Percentiles rank a stretch among this genome's conserved stretches.
Conservation (phyloP, 148 eudicot genomes). For the Limonium bicolor region DNA sequence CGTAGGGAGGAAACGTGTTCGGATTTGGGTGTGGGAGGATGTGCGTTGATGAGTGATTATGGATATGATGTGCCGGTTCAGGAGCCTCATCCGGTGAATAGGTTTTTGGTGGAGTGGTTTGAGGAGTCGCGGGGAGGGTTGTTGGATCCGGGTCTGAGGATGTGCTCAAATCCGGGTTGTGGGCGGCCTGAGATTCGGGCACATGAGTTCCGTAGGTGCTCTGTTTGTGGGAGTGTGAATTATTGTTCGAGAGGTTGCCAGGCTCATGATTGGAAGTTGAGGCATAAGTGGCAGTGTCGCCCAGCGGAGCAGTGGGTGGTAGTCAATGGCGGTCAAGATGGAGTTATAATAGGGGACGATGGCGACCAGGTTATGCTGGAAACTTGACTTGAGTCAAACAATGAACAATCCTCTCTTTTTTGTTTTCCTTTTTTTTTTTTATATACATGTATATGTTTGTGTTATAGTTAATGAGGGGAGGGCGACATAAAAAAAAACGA, state of each 20-base stretch:
- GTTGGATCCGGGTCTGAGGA: slow-evolving; percentile 9
- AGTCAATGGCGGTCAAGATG: slow-evolving; percentile 6
- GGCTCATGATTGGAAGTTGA: slow-evolving; percentile 43
- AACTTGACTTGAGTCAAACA: no score
- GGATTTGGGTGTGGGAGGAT: not conserved
- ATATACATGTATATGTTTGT: no score
- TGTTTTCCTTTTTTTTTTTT: no score
- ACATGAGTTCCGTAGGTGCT: slow-evolving; percentile 53
- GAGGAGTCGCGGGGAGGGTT: not conserved
- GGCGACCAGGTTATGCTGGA: not conserved
- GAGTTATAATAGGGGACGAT: not conserved
- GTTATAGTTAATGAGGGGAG: no score
- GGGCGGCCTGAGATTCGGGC: slow-evolving; percentile 55
- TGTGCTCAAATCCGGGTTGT: slow-evolving; percentile 38
- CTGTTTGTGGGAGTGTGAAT: slow-evolving; percentile 46
- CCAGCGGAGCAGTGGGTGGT: slow-evolving; percentile 22
- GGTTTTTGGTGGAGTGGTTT: slow-evolving; percentile 30
- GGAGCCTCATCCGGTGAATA: slow-evolving; percentile 22
- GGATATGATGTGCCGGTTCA: slow-evolving; percentile 7
- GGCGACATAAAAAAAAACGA: no score
- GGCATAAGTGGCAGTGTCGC: slow-evolving; percentile 44
- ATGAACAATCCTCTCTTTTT: no score
- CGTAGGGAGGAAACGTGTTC: not conserved
- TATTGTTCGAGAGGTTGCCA: slow-evolving; percentile 33
- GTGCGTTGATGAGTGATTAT: slow-evolving; percentile 8